These are phyloP conservation scores for Naganishia albida DNA, from an alignment of 1,284 basidiomycete genomes.

Conservation along the genomic window DNA sequence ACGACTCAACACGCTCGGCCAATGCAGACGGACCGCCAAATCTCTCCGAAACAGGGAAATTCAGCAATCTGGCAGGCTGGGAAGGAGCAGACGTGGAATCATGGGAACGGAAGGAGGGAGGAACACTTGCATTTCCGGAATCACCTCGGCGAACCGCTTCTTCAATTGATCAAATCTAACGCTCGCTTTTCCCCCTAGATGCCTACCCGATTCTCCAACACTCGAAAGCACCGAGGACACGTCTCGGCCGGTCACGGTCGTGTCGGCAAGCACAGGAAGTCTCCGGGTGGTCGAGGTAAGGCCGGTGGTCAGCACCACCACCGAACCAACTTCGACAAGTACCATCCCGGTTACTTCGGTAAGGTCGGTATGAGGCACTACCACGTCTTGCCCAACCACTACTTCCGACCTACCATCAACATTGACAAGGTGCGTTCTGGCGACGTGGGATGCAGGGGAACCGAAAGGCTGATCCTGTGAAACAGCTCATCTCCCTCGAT, in stretches of 20 bases:
- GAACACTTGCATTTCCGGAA: not conserved
- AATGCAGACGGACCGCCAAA: too few relatives aligned
- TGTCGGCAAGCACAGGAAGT: constrained; percentile 99
- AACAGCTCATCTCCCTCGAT: constrained; percentile 54
- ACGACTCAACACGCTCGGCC: not conserved
- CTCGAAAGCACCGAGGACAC: constrained; percentile 97
- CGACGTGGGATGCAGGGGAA: not conserved
- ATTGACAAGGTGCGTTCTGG: constrained; percentile 70
- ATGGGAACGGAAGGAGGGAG: not conserved
- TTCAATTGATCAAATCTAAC: constrained; percentile 6
- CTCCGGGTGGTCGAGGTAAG: constrained; percentile 99
- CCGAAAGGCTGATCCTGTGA: constrained; percentile 12
- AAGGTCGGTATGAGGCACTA: constrained; percentile 99
- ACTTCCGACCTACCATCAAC: constrained; percentile 94
- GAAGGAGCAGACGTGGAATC: not conserved
- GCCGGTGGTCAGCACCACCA: constrained; percentile 99
- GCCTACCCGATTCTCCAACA: constrained; percentile 93
- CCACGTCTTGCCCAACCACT: constrained; percentile 88
- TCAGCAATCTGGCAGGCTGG: not conserved
- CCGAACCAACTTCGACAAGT: constrained; percentile 67
- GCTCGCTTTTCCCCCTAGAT: constrained; percentile 55
- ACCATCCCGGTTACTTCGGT: constrained; percentile 93
- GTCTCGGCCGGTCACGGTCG: constrained; percentile 99
- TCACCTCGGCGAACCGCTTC: not conserved
- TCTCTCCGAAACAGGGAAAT: too few relatives aligned